Conservation (phyloP, 208 protist genomes). For the Wallacemonas sp. region DNA sequence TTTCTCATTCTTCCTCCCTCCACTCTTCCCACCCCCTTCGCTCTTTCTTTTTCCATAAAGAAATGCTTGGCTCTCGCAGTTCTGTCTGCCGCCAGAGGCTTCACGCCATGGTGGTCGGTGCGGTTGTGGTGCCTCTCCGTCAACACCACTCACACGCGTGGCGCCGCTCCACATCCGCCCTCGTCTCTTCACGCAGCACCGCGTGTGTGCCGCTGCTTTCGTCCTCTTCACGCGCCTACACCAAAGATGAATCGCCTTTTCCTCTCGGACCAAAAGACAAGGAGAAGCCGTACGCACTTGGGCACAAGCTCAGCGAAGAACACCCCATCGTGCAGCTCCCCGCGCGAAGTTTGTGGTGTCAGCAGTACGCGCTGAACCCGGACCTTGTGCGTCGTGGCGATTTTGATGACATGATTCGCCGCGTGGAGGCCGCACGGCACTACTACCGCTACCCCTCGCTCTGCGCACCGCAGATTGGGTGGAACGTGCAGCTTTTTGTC, state of each 20-base stretch:
- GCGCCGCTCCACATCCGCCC: too few species aligned
- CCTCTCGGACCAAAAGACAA: slow-evolving; percentile 7
- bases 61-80: too few species aligned
- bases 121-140: too few species aligned
- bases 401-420: slow-evolving; percentile 60
- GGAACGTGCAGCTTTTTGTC: slow-evolving; percentile 89
- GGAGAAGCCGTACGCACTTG: slow-evolving; percentile 6
- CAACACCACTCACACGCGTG: too few species aligned
- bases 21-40: too few species aligned
- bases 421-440: slow-evolving; percentile 59
- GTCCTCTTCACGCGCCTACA: neutral
- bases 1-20: too few species aligned
- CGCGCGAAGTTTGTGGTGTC: slow-evolving; percentile 74
- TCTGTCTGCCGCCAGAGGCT: too few species aligned
- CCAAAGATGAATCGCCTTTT: slow-evolving; percentile 9
- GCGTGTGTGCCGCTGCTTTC: neutral
- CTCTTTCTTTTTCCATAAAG: too few species aligned
- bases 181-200: too few species aligned
- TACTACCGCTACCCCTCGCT: slow-evolving; percentile 91
- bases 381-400: slow-evolving; percentile 38
- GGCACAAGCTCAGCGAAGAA: slow-evolving; percentile 32
- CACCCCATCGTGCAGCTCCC: slow-evolving; percentile 87
- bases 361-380: slow-evolving; percentile 57
- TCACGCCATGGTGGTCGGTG: too few species aligned
- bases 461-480: slow-evolving; percentile 84